Evolutionary conservation across 805 yeast species (phyloP), one percentile per base, ranked within the genome.

Genomic region (Metschnikowia continentalis): DNA sequence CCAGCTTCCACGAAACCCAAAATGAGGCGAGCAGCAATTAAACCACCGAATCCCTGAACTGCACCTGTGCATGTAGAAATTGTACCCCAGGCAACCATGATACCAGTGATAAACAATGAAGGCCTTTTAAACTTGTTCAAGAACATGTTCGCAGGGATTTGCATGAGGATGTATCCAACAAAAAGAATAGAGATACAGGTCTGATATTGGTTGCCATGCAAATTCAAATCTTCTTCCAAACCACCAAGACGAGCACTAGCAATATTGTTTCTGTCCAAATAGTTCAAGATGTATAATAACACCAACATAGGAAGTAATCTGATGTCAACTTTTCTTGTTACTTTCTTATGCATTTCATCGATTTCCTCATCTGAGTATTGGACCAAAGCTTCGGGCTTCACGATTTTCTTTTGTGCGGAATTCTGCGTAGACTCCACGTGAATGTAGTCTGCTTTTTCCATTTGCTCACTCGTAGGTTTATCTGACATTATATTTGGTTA

Each of bases 201-300:
- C 58, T 80, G 79, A 53, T 76, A 78, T 56, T 77, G 73, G 38
- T 61, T 61, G 6, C 79, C 79, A 3, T 61, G 54, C 39, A 78
- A 64, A 1, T 68, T 67, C 46, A 78, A 61, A 50, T 78, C 81
- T 7, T 67, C 66, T 54, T 70, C 70, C 53, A 79, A 61, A 14
- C 81, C 81, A 38, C 79, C 83, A 37, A 77, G 67, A 51, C 79
- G 68, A 1, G 83, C 83, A 58, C 77, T 74, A 11, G 83, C 83
- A 55, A 80, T 76, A 56, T 78, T 79, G 54, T 77, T 75, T 47
- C 83, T 60, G 61, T 79, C 83, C 46, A 79, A 65, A 56, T 73
- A 78, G 56, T 80, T 80, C 53, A 80, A 69, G 53, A 80, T 75
- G 58, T 79, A 80, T 55, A 80, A 74, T 54, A 71, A 65, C 50